Evolutionary conservation across 345 rosid genomes (phyloP).

Genomic region (Boechera retrofracta): DNA sequence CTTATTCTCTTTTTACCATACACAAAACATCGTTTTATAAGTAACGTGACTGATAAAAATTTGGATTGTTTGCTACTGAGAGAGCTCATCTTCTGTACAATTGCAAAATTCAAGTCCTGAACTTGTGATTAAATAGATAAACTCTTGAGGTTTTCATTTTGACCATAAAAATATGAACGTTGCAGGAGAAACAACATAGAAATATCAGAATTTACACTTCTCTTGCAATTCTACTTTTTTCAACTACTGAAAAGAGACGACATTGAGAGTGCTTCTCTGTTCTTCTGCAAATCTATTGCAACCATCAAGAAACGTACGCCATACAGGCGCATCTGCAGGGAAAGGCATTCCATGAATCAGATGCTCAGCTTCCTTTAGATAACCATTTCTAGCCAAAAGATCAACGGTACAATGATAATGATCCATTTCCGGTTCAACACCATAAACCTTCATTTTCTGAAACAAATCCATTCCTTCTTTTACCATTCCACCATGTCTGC

Average conservation of each 20-base stretch:
- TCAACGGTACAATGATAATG: constrained; percentile 78
- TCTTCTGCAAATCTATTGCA: constrained; percentile 53
- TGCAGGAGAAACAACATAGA: constrained; percentile 6
- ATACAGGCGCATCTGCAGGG: constrained; percentile 64
- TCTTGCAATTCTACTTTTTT: neutral
- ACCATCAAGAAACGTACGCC: constrained; percentile 83
- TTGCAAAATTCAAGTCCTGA: constrained; percentile 26
- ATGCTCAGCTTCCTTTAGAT: constrained; percentile 68
- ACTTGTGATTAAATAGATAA: constrained; percentile 10
- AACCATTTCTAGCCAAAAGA: constrained; percentile 68
- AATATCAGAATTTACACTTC: neutral
- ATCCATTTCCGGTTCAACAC: constrained; percentile 70
- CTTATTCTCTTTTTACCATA: constrained; percentile 23
- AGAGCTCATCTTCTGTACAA: constrained; percentile 34
- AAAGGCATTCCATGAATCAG: constrained; percentile 71
- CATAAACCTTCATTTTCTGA: constrained; percentile 58
- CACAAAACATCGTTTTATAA: constrained; percentile 37
- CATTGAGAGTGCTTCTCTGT: constrained; percentile 24
- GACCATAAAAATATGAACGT: neutral
- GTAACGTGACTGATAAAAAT: constrained; percentile 34
- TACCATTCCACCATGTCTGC: constrained; percentile 77
- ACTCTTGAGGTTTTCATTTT: neutral
- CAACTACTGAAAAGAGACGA: constrained; percentile 19
- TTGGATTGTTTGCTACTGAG: constrained; percentile 32
- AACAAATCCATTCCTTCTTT: constrained; percentile 77